phyloP scores from a whole-genome alignment of 1,284 basidiomycete genomes.

The Tylopilus sp. region DNA sequence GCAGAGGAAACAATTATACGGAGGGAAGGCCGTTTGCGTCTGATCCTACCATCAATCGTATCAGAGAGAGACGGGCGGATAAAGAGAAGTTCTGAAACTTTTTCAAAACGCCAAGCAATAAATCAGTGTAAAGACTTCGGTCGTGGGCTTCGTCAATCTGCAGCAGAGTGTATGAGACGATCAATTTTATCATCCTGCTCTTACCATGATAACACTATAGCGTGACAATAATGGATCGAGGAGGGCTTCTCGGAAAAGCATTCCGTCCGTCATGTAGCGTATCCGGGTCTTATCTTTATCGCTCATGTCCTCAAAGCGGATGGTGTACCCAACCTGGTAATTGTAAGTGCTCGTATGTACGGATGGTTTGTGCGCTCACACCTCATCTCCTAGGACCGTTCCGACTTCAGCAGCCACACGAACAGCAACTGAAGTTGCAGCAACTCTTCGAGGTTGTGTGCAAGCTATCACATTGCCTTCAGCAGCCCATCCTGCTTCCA shows the following conservation, averaged over 20 bases:
- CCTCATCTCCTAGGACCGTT: slow-evolving; percentile 84
- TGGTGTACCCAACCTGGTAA: slow-evolving; percentile 87
- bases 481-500: slow-evolving; percentile 84
- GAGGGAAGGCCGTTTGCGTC: slow-evolving; percentile 81
- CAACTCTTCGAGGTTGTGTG: slow-evolving; percentile 93
- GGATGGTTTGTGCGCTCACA: slow-evolving; percentile 31
- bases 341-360: neutral
- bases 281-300: slow-evolving; percentile 80
- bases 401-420: slow-evolving; percentile 91
- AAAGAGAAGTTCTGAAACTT: slow-evolving; percentile 48
- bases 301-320: slow-evolving; percentile 94
- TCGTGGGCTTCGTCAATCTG: slow-evolving; percentile 98
- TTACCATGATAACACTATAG: slow-evolving; percentile 93
- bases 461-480: slow-evolving; percentile 78
- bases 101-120: slow-evolving; percentile 88
- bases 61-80: slow-evolving; percentile 12
- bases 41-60: slow-evolving; percentile 53
- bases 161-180: slow-evolving; percentile 9
- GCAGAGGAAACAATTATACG: slow-evolving; percentile 92
- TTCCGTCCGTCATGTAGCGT: slow-evolving; percentile 96
- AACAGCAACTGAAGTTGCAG: slow-evolving; percentile 88
- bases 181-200: slow-evolving; percentile 26
- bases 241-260: slow-evolving; percentile 93
- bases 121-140: slow-evolving; percentile 88
- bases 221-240: slow-evolving; percentile 82